Evolutionary conservation across 352 stramenopile genomes (phyloP).

Genomic region (Pythium phragmitis): DNA sequence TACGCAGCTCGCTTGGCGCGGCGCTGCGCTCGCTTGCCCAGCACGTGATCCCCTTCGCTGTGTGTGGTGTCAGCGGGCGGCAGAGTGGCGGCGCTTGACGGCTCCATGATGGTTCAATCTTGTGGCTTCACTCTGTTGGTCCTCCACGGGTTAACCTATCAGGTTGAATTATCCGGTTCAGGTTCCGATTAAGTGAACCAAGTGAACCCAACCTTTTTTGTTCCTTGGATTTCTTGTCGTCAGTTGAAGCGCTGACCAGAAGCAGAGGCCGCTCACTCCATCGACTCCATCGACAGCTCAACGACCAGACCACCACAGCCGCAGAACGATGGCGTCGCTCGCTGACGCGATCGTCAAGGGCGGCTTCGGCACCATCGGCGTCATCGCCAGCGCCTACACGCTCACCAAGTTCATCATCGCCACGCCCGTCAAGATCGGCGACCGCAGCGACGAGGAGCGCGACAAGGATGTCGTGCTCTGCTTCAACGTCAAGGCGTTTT

Average conservation of each 20-base stretch:
- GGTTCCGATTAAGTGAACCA: conserved; percentile 6
- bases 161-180: no score
- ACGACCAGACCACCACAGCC: background rate
- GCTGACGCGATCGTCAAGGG: conserved; percentile 66
- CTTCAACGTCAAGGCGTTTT: conserved; percentile 63
- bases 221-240: conserved; percentile 12
- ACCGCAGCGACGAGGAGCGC: conserved; percentile 49
- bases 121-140: conserved; percentile 3
- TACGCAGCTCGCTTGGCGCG: conserved; percentile 60
- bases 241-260: conserved; percentile 20
- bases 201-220: background rate
- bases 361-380: conserved; percentile 64
- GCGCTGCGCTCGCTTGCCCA: conserved; percentile 56
- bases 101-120: background rate
- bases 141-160: conserved; percentile 11
- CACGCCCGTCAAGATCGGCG: conserved; percentile 64
- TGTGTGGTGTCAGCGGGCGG: background rate
- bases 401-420: conserved; percentile 81
- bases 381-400: conserved; percentile 71
- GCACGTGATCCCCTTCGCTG: conserved; percentile 6
- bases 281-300: background rate
- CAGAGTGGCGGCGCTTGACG: background rate
- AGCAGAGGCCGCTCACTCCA: background rate
- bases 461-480: conserved; percentile 74
- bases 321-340: conserved; percentile 44